phyloP scores from a whole-genome alignment of 2,329 filamentous ascomycete species.

The Colletotrichum lupini region DNA sequence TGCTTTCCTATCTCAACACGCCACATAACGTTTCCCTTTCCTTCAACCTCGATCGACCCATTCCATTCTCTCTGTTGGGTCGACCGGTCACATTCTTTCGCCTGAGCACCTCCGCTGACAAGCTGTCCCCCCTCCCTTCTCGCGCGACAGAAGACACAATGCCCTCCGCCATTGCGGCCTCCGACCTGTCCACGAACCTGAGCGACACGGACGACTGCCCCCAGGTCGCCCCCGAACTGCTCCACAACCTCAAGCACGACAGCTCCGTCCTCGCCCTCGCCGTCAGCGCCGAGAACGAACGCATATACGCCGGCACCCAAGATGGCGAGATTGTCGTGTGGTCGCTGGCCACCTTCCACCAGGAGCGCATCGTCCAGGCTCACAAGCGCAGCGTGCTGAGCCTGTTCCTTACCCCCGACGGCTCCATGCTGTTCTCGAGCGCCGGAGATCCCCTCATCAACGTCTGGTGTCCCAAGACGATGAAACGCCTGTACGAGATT shows the following conservation, averaged over 20 bases:
- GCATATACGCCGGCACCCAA: conserved; percentile 92
- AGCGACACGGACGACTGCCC: conserved; percentile 40
- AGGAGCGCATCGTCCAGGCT: conserved; percentile 81
- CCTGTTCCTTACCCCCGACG: conserved; percentile 81
- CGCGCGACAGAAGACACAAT: conserved; percentile 33
- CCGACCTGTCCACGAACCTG: conserved; percentile 35
- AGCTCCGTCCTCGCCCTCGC: conserved; percentile 86
- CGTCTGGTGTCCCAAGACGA: conserved; percentile 85
- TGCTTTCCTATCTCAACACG: neutral
- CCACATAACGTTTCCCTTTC: neutral
- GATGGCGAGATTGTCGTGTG: conserved; percentile 93
- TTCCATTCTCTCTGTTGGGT: neutral
- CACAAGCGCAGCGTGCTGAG: conserved; percentile 93
- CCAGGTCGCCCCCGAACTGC: conserved; percentile 66
- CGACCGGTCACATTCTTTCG: neutral
- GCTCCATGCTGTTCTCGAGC: conserved; percentile 85
- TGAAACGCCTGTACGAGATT: conserved; percentile 85
- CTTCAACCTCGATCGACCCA: conserved; percentile 1
- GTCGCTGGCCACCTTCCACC: conserved; percentile 89
- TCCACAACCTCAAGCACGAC: conserved; percentile 80
- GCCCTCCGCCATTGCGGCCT: conserved; percentile 31
- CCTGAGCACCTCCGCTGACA: conserved; percentile 6
- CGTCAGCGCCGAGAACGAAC: conserved; percentile 79
- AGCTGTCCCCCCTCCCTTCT: neutral
- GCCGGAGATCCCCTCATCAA: conserved; percentile 95